A percentile compares a stretch with the other conserved stretches of the same genome.
Conservation (phyloP, 2,329 filamentous ascomycete species). For the Colletotrichum orchidophilum region DNA sequence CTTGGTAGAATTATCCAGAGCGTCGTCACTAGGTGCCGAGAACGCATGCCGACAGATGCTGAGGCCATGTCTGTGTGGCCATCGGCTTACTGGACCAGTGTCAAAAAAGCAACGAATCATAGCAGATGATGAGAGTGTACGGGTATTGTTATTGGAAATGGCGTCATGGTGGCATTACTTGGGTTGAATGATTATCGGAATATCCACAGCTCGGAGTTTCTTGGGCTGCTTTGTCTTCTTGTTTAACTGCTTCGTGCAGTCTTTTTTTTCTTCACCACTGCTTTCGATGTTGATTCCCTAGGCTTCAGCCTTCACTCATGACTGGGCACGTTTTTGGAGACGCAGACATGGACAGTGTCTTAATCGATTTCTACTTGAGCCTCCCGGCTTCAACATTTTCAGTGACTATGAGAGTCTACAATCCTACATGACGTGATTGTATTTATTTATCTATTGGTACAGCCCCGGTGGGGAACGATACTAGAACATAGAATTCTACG, state of each 20-base stretch:
- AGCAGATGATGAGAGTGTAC: constrained; percentile 29
- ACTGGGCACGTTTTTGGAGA: background rate
- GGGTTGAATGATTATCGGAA: constrained; percentile 29
- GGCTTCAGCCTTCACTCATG: background rate
- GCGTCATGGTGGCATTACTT: constrained; percentile 23
- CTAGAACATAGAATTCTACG: constrained; percentile 1
- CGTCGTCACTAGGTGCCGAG: constrained; percentile 67
- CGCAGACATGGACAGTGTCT: background rate
- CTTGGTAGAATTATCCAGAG: constrained; percentile 70
- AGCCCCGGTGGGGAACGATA: constrained; percentile 13
- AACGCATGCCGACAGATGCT: constrained; percentile 66
- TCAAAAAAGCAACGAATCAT: constrained; percentile 59
- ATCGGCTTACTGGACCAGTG: constrained; percentile 68
- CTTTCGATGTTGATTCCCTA: constrained; percentile 19
- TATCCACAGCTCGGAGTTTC: constrained; percentile 34
- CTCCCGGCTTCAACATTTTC: background rate
- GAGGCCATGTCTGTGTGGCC: constrained; percentile 67
- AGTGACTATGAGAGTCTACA: background rate
- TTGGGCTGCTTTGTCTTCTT: constrained; percentile 20
- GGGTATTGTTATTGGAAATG: constrained; percentile 26
- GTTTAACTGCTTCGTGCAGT: constrained; percentile 15
- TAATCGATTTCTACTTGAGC: background rate
- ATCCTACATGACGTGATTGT: background rate
- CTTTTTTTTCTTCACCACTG: constrained; percentile 8
- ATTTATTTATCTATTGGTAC: constrained; percentile 30